Evolutionary conservation across 257 asterid species (phyloP).

Genomic region (Jaltomata sinuosa): DNA sequence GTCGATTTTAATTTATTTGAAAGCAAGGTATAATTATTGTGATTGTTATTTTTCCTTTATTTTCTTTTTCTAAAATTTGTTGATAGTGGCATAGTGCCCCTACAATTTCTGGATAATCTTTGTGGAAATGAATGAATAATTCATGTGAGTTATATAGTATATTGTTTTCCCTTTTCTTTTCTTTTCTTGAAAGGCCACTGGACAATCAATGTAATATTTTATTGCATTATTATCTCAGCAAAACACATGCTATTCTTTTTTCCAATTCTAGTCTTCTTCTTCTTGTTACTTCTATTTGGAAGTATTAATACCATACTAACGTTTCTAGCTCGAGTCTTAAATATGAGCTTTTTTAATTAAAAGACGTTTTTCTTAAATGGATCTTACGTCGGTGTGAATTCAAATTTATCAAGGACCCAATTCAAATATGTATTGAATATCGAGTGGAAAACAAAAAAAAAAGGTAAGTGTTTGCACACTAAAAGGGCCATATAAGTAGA

Average conservation of each 20-base stretch:
- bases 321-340: no score
- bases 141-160: not conserved
- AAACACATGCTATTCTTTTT: not conserved
- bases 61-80: no score
- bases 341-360: no score
- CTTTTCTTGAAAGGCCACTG: not conserved
- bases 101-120: not conserved
- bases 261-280: not conserved
- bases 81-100: not conserved
- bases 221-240: not conserved
- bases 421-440: not conserved
- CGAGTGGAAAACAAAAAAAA: not conserved
- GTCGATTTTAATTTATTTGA: not conserved
- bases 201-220: not conserved
- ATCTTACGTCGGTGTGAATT: not conserved
- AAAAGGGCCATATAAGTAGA: not conserved
- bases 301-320: not conserved
- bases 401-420: rapidly evolving
- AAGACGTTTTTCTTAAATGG: no score
- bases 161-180: not conserved
- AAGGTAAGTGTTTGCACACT: not conserved
- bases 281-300: not conserved
- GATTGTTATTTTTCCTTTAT: not conserved
- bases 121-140: not conserved
- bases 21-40: not conserved